Evolutionary conservation across 352 stramenopile species (phyloP), one percentile per base, ranked within the genome.

Genomic region (Peronospora destructor): DNA sequence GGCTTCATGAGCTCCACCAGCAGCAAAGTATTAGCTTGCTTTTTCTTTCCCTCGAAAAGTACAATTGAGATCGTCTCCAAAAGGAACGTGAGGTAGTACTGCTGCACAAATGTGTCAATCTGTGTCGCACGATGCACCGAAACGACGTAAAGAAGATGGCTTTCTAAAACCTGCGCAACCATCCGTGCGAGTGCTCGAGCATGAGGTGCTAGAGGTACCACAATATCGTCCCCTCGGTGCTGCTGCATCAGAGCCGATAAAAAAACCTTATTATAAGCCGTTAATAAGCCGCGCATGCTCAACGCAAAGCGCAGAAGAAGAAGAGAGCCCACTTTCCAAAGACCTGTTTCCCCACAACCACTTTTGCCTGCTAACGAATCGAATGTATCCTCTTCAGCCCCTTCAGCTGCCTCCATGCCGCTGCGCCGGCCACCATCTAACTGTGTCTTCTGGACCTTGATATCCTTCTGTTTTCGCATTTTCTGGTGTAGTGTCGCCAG

Each of bases 281-380:
- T 57, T 33, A 91, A 53, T 9, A 94, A 59, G 9, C 64, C 77
- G 17, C 84, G 73, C 54, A 83, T 76, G 13, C 80, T 82, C 6
- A 89, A 39, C 9, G 73, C 76, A 58, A 92, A 94, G 16, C 83
- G 83, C 14, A 94, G 58, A 33, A 92, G 56, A 10, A 94, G 53
- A 11, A 94, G 38, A 12, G 79, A 90, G 5, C 76, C 79, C 42
- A 92, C 58, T 65, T 91, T 91, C 79, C 81, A 92, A n/a, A 91
- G 23, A 5, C 70, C 68, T 19, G 59, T 60, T 36, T 41, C 29
- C 12, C 34, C 32, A 35, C n/a, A 25, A 40, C n/a, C 33, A 37
- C 32, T 35, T 36, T 56, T 53, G 0, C 37, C 12, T 11, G 39
- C 10, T 11, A 10, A 4, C 38, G 47, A 26, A 45, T 36, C 28